phyloP scores from a whole-genome alignment of 176 grass and related monocot genomes.

The Aechmea fasciata region DNA sequence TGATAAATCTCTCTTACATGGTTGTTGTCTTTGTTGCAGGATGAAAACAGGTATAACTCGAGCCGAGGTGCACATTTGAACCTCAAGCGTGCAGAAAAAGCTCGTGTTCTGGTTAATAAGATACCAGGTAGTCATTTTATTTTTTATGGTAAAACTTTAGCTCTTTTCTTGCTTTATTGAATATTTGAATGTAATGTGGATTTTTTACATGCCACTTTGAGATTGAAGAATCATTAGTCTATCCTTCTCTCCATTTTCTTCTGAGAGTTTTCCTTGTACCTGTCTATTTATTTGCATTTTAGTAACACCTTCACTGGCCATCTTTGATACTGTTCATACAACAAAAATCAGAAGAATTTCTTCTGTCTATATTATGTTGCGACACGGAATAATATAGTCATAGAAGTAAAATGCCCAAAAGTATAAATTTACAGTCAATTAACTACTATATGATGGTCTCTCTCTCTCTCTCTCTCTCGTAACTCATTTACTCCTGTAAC shows the following conservation, averaged over 20 bases:
- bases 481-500: not conserved
- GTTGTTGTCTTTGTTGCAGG: constrained; percentile 37
- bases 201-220: not conserved
- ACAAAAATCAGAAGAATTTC: not conserved
- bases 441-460: not conserved
- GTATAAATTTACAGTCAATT: not conserved
- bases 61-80: constrained; percentile 92
- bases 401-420: not conserved
- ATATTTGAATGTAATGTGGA: not conserved
- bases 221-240: not conserved
- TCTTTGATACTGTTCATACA: not conserved
- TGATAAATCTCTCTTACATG: constrained; percentile 9
- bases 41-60: constrained; percentile 99
- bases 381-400: not conserved
- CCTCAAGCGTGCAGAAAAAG: constrained; percentile 98
- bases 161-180: not conserved
- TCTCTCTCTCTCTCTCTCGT: not conserved
- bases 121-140: constrained; percentile 61
- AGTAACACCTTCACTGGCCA: not conserved
- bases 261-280: not conserved
- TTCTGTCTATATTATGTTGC: not conserved
- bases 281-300: not conserved
- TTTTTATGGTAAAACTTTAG: not conserved
- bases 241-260: not conserved
- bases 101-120: constrained; percentile 89